Conservation (phyloP, 1,284 basidiomycete species). For the Bjerkandera adusta region DNA sequence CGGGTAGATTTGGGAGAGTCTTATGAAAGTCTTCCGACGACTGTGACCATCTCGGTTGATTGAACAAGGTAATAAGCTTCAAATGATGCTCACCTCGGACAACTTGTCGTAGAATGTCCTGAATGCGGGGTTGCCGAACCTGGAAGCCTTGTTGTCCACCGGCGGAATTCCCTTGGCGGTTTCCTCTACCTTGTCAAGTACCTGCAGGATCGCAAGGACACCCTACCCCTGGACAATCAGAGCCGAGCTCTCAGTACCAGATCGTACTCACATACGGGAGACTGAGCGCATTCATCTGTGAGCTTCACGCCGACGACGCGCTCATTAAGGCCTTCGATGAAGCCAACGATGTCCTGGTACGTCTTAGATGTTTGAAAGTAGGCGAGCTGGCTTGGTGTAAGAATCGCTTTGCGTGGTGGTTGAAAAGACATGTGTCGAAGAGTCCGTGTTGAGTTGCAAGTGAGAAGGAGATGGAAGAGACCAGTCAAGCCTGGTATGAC, state of each 20-base stretch:
- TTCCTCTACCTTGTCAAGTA: conserved; percentile 70
- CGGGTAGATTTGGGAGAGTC: conserved; percentile 54
- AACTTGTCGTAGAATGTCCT: conserved; percentile 88
- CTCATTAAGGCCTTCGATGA: conserved; percentile 78
- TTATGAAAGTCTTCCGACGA: conserved; percentile 52
- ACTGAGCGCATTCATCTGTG: conserved; percentile 51
- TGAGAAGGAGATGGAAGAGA: too few species aligned
- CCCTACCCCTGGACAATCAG: conserved; percentile 43
- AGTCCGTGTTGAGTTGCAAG: too few species aligned
- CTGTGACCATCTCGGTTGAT: conserved; percentile 24
- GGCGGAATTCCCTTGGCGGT: conserved; percentile 76
- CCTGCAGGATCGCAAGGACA: conserved; percentile 54
- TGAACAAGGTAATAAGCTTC: not conserved
- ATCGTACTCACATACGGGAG: conserved; percentile 10
- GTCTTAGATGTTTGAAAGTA: conserved; percentile 82
- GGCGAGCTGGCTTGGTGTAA: conserved; percentile 76
- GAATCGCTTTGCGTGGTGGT: conserved; percentile 69
- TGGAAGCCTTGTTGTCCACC: conserved; percentile 86
- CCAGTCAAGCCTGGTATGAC: too few species aligned
- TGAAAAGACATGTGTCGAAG: conserved; percentile 23
- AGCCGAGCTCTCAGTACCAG: conserved; percentile 4
- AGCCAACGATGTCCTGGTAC: conserved; percentile 68
- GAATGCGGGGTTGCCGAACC: conserved; percentile 98
- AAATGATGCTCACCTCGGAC: conserved; percentile 48
- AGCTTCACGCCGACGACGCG: conserved; percentile 79